phyloP scores from a whole-genome alignment of 805 yeast species.

The Spathaspora boniae region DNA sequence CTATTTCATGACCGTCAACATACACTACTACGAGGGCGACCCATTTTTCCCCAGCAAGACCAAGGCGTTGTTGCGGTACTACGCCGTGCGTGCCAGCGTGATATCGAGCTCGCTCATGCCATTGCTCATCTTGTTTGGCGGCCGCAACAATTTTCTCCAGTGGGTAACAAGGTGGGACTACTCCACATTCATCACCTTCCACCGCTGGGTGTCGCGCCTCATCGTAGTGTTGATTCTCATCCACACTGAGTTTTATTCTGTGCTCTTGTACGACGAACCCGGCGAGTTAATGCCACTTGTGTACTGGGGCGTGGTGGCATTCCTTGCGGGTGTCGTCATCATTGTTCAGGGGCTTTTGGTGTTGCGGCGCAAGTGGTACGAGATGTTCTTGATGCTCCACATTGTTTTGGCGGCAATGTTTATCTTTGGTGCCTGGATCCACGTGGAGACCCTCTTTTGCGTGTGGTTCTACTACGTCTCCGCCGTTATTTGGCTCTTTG shows the following conservation, averaged over 20 bases:
- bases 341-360: constrained; percentile 44
- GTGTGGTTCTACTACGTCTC: constrained; percentile 45
- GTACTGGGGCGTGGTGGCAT: constrained; percentile 26
- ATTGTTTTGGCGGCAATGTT: constrained; percentile 50
- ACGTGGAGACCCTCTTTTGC: constrained; percentile 40
- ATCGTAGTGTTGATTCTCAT: constrained; percentile 18
- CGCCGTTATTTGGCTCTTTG: constrained; percentile 68
- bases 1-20: constrained; percentile 20
- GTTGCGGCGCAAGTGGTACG: constrained; percentile 47
- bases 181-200: constrained; percentile 25
- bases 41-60: constrained; percentile 32
- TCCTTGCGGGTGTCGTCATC: constrained; percentile 35
- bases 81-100: constrained; percentile 38
- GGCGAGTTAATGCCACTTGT: constrained; percentile 11
- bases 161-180: constrained; percentile 37
- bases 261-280: constrained; percentile 12
- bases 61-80: constrained; percentile 35
- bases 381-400: constrained; percentile 54
- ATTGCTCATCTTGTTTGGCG: constrained; percentile 30
- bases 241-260: constrained; percentile 22
- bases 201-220: constrained; percentile 27
- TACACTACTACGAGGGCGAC: constrained; percentile 26
- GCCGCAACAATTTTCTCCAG: constrained; percentile 36
- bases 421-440: constrained; percentile 47
- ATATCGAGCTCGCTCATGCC: constrained; percentile 29